Conservation (phyloP, 164 flowering plant genomes). For the Vitis riparia region DNA sequence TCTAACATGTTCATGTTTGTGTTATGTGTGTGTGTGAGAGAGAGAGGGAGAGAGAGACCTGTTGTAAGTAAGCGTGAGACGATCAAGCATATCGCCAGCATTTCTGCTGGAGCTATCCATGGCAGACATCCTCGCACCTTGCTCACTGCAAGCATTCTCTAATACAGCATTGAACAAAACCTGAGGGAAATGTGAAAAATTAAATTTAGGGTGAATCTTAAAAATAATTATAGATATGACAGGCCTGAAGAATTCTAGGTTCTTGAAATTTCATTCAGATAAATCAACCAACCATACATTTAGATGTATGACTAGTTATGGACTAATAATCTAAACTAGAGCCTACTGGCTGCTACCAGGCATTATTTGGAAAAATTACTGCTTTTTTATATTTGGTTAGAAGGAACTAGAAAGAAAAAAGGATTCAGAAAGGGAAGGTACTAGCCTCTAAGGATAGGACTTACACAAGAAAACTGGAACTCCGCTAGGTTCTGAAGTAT, state of each 20-base stretch:
- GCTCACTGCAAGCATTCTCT: slow-evolving; percentile 99
- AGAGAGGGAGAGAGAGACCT: slow-evolving; percentile 53
- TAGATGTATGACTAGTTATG: background rate
- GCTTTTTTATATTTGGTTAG: too few relatives aligned
- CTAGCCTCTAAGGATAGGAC: slow-evolving; percentile 23
- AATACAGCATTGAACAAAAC: slow-evolving; percentile 82
- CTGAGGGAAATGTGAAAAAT: slow-evolving; percentile 27
- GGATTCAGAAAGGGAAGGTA: background rate
- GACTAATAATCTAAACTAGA: background rate
- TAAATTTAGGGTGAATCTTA: background rate
- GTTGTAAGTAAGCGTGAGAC: slow-evolving; percentile 91
- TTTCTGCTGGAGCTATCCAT: slow-evolving; percentile 99
- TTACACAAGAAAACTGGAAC: slow-evolving; percentile 94
- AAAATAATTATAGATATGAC: too few relatives aligned
- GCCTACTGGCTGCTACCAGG: background rate
- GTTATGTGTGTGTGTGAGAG: background rate
- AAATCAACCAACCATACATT: background rate
- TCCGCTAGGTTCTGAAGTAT: slow-evolving; percentile 86
- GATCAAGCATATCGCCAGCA: slow-evolving; percentile 99
- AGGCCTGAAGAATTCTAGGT: too few relatives aligned
- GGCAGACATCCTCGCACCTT: slow-evolving; percentile 99
- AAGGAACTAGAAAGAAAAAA: background rate
- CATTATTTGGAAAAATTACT: background rate
- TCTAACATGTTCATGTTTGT: background rate
- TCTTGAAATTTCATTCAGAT: too few relatives aligned